Evolutionary conservation across 2,329 filamentous ascomycete genomes (phyloP).

Genomic region (Colletotrichum spinosum): DNA sequence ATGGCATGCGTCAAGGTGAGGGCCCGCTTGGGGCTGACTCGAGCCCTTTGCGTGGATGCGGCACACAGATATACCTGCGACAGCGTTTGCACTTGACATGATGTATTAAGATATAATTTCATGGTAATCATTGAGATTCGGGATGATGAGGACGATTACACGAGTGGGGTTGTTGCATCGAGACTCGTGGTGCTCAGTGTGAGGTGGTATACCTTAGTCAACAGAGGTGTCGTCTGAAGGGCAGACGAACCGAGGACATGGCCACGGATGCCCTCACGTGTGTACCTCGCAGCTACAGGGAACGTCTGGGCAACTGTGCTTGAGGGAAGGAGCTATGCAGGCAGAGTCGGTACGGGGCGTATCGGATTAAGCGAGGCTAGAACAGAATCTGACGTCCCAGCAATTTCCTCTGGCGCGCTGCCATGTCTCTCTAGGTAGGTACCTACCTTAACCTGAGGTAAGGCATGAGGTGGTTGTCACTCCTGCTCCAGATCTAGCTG

Average conservation of each 20-base stretch:
- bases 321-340: constrained; percentile 1
- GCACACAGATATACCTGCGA: constrained; percentile 19
- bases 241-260: neutral
- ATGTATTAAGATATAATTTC: neutral
- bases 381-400: constrained; percentile 8
- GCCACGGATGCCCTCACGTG: too few relatives aligned
- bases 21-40: constrained; percentile 14
- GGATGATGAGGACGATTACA: neutral
- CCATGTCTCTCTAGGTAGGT: neutral
- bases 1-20: constrained; percentile 21
- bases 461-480: too few relatives aligned
- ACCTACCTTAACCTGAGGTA: too few relatives aligned
- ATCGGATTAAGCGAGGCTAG: constrained; percentile 33
- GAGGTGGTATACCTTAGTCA: too few relatives aligned
- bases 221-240: neutral
- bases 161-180: too few relatives aligned
- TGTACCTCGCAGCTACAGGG: neutral
- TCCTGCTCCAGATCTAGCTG: too few relatives aligned
- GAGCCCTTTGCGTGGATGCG: constrained; percentile 2
- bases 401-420: constrained; percentile 20
- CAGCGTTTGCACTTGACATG: constrained; percentile 21
- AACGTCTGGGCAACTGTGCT: neutral
- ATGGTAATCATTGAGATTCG: neutral
- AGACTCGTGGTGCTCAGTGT: too few relatives aligned
- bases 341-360: constrained; percentile 1